These are phyloP conservation scores for Przewalskia tangutica DNA, from an alignment of 257 asterid species.

Conservation along the genomic window DNA sequence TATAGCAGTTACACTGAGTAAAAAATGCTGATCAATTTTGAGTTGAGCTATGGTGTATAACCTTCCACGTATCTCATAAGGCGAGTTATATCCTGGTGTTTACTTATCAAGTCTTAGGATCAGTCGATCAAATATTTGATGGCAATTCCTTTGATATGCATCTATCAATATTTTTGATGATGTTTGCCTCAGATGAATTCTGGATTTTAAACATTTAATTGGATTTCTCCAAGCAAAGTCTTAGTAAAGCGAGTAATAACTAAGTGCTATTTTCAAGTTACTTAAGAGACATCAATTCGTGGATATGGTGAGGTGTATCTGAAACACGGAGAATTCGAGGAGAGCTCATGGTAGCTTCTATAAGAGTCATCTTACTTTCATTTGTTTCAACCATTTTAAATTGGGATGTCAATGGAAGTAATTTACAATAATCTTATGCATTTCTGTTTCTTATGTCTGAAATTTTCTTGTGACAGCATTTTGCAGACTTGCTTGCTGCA, in stretches of 20 bases:
- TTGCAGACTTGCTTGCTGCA: slow-evolving; percentile 84
- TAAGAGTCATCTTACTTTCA: not conserved
- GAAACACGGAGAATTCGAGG: not conserved
- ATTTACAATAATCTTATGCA: not conserved
- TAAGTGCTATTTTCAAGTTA: not conserved
- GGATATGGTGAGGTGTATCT: not conserved
- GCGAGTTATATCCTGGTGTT: not conserved
- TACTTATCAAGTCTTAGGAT: not conserved
- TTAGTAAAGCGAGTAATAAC: not conserved
- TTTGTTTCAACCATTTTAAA: not conserved
- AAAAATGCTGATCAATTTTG: not conserved
- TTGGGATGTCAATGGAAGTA: not conserved
- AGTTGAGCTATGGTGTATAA: not conserved
- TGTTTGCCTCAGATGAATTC: not conserved
- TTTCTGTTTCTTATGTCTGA: slow-evolving; percentile 15
- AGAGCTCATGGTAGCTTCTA: not conserved
- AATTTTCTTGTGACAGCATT: slow-evolving; percentile 50
- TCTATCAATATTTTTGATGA: not conserved
- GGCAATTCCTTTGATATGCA: not conserved
- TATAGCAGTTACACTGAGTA: not conserved
- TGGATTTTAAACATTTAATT: not conserved
- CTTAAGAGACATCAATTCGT: not conserved
- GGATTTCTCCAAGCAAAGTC: not conserved
- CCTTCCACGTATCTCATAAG: not conserved
- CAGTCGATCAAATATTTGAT: not conserved